Evolutionary conservation across 2,329 filamentous ascomycete genomes (phyloP).

Genomic region (Macroventuria anomochaeta): DNA sequence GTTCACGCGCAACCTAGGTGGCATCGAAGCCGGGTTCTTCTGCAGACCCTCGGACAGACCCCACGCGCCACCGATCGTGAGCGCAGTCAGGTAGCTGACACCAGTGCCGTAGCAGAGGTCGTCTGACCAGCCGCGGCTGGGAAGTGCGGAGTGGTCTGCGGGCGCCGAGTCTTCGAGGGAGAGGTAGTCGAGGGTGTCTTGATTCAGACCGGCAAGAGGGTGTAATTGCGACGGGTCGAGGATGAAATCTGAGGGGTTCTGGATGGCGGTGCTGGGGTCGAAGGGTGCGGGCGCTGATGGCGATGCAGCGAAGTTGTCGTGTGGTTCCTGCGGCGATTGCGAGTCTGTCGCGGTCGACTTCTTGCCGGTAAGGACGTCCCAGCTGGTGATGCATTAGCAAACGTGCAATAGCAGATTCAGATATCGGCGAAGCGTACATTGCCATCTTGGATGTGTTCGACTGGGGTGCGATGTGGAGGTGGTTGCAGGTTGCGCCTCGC

Average conservation of each 20-base stretch:
- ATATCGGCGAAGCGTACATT: constrained; percentile 35
- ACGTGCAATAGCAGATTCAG: background rate
- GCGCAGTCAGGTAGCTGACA: constrained; percentile 87
- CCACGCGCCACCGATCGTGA: constrained; percentile 88
- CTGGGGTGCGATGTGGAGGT: constrained; percentile 24
- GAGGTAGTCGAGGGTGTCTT: constrained; percentile 93
- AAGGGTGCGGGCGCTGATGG: constrained; percentile 60
- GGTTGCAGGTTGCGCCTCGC: constrained; percentile 28
- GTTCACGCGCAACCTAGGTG: constrained; percentile 92
- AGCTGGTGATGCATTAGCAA: constrained; percentile 29
- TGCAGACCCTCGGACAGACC: constrained; percentile 88
- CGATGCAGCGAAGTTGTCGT: constrained; percentile 54
- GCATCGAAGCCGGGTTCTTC: constrained; percentile 70
- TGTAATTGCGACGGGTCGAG: constrained; percentile 89
- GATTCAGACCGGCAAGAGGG: constrained; percentile 90
- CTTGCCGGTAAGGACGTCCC: constrained; percentile 67
- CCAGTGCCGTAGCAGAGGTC: constrained; percentile 98
- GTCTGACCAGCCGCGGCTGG: constrained; percentile 96
- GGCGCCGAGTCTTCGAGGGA: constrained; percentile 89
- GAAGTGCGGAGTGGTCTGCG: constrained; percentile 86
- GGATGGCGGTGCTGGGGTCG: constrained; percentile 71
- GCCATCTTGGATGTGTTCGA: constrained; percentile 40
- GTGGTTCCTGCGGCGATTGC: constrained; percentile 50
- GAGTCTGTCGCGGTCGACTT: constrained; percentile 58
- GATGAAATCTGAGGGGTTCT: constrained; percentile 88